Percentiles rank a stretch among this genome's conserved stretches.
Conservation (phyloP, 2,329 filamentous ascomycete genomes). For the Harringtonia lauricola region DNA sequence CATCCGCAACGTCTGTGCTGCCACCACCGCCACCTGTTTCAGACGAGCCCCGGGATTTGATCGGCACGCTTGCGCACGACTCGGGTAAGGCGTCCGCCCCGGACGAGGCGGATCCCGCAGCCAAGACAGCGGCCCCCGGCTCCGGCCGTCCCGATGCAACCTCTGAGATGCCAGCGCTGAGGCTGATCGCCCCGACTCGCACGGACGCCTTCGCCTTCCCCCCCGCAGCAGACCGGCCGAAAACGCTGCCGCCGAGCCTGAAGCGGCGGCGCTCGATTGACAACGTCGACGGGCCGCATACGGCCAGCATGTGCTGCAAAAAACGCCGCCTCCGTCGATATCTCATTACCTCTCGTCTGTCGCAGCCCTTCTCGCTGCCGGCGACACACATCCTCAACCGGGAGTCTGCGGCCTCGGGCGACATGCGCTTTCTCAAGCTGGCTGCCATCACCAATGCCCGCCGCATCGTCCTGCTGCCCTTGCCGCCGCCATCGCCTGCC, state of each 20-base stretch:
- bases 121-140: too few relatives aligned
- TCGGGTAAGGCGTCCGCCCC: too few relatives aligned
- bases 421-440: slow-evolving; percentile 37
- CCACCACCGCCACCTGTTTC: too few relatives aligned
- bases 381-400: slow-evolving; percentile 59
- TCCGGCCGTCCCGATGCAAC: not conserved
- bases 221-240: not conserved
- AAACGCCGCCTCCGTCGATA: slow-evolving; percentile 54
- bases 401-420: slow-evolving; percentile 32
- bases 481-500: not conserved
- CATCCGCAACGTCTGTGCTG: too few relatives aligned
- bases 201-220: not conserved
- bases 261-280: slow-evolving; percentile 42
- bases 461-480: slow-evolving; percentile 9
- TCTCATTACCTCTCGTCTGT: slow-evolving; percentile 60
- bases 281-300: slow-evolving; percentile 49
- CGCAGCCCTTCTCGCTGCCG: slow-evolving; percentile 56
- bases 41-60: too few relatives aligned
- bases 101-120: too few relatives aligned
- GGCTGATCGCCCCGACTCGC: not conserved
- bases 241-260: slow-evolving; percentile 7
- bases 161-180: not conserved
- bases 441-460: slow-evolving; percentile 28
- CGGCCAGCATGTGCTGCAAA: slow-evolving; percentile 42
- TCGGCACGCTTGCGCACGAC: too few relatives aligned